A percentile compares a stretch with the other conserved stretches of the same genome.
phyloP scores from a whole-genome alignment of 495 filamentous ascomycete genomes.

The Trichoderma virens region DNA sequence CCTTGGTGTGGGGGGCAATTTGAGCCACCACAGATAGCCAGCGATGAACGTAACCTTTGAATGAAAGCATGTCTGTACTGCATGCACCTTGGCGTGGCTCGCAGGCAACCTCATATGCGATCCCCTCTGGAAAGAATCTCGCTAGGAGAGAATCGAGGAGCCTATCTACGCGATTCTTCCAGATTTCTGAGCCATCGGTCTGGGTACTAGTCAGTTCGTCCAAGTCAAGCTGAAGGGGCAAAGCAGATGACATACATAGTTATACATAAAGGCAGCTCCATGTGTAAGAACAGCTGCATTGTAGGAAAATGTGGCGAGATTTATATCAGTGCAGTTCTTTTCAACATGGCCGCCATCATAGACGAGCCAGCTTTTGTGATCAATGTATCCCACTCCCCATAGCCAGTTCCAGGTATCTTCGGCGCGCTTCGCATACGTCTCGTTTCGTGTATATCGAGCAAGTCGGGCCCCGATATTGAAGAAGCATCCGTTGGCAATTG shows the following conservation, averaged over 20 bases:
- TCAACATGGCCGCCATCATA: slow-evolving; percentile 64
- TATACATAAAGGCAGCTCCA: slow-evolving; percentile 72
- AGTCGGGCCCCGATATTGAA: slow-evolving; percentile 76
- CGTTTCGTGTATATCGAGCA: slow-evolving; percentile 67
- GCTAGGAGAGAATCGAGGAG: slow-evolving; percentile 51
- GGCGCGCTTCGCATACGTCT: slow-evolving; percentile 73
- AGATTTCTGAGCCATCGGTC: slow-evolving; percentile 48
- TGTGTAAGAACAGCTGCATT: slow-evolving; percentile 66
- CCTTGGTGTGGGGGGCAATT: slow-evolving; percentile 56
- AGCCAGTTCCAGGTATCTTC: slow-evolving; percentile 70
- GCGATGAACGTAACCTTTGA: slow-evolving; percentile 73
- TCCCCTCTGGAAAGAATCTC: slow-evolving; percentile 47
- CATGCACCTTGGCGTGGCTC: slow-evolving; percentile 51
- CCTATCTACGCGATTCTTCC: slow-evolving; percentile 50
- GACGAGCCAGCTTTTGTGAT: slow-evolving; percentile 45
- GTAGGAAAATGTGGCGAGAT: slow-evolving; percentile 63
- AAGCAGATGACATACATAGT: slow-evolving; percentile 42
- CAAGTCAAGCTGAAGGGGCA: not conserved
- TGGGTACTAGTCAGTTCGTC: slow-evolving; percentile 14
- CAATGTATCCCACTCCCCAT: slow-evolving; percentile 52
- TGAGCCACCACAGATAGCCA: slow-evolving; percentile 71
- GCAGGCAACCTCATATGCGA: slow-evolving; percentile 66
- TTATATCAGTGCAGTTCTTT: slow-evolving; percentile 53
- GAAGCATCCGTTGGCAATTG: slow-evolving; percentile 67
- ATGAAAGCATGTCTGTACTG: slow-evolving; percentile 67